Conservation (phyloP, 1,139 yeast species). For the Schizosaccharomyces versatilis region DNA sequence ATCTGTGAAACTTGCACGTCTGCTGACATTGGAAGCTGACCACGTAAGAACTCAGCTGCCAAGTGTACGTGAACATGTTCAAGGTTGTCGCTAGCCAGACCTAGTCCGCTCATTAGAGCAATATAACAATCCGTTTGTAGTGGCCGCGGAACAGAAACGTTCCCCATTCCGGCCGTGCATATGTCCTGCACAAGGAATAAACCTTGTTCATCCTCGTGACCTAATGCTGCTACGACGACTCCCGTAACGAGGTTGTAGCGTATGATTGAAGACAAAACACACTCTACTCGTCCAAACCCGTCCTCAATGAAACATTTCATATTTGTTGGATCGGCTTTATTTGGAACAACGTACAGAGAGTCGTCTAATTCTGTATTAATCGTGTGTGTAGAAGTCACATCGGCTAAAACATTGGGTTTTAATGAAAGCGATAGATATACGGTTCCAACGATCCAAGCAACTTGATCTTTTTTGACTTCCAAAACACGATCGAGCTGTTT, state of each 20-base stretch:
- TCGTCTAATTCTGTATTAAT: neutral
- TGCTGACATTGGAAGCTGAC: constrained; percentile 26
- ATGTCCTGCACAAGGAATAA: constrained; percentile 68
- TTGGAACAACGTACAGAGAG: constrained; percentile 13
- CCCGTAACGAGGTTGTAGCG: constrained; percentile 57
- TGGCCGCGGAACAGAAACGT: constrained; percentile 22
- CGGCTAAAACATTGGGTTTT: constrained; percentile 66
- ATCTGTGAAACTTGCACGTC: neutral
- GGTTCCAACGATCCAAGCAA: constrained; percentile 84
- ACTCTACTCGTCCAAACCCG: constrained; percentile 68
- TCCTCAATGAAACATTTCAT: constrained; percentile 48
- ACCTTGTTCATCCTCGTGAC: constrained; percentile 69
- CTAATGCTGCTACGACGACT: constrained; percentile 59
- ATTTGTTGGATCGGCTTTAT: constrained; percentile 5
- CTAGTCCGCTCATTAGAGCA: constrained; percentile 35
- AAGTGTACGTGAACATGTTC: constrained; percentile 32
- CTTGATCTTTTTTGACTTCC: constrained; percentile 45
- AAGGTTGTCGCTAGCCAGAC: constrained; percentile 27
- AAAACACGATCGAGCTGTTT: constrained; percentile 39
- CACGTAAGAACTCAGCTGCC: constrained; percentile 49
- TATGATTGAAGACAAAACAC: constrained; percentile 42
- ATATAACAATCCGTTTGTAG: neutral
- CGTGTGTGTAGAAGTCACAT: constrained; percentile 28
- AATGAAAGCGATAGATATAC: constrained; percentile 62
- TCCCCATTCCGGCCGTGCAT: constrained; percentile 41